phyloP scores from a whole-genome alignment of 257 asterid genomes.

The Prunella vulgaris region DNA sequence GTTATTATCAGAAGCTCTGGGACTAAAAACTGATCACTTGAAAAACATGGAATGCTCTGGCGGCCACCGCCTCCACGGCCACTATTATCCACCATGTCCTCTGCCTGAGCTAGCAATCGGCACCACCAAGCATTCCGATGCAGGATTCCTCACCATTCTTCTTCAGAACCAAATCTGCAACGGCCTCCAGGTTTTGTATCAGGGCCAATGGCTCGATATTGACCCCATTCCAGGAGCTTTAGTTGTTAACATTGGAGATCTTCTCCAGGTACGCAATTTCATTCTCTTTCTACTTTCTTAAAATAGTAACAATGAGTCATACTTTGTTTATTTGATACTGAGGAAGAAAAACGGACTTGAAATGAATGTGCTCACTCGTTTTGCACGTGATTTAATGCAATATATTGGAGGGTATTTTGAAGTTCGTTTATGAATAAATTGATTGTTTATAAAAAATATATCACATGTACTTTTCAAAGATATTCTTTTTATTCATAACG shows the following conservation, averaged over 20 bases:
- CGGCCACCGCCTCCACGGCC: constrained; percentile 30
- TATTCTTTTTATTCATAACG: too few relatives aligned
- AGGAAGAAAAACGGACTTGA: too few relatives aligned
- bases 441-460: too few relatives aligned
- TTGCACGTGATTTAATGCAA: too few relatives aligned
- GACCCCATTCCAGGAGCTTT: constrained; percentile 29
- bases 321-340: too few relatives aligned
- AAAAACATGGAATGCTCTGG: constrained; percentile 29
- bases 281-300: background rate
- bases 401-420: too few relatives aligned
- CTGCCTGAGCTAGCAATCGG: constrained; percentile 36
- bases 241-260: constrained; percentile 37
- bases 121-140: constrained; percentile 28
- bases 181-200: constrained; percentile 28
- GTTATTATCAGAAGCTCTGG: constrained; percentile 23
- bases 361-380: too few relatives aligned
- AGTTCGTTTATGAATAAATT: too few relatives aligned
- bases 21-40: constrained; percentile 25
- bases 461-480: too few relatives aligned
- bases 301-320: too few relatives aligned
- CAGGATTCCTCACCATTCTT: constrained; percentile 37
- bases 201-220: constrained; percentile 33
- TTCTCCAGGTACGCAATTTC: constrained; percentile 28
- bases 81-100: constrained; percentile 41
- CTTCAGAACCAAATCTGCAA: constrained; percentile 26